Base-by-base conservation (phyloP, 2,329 filamentous ascomycete species). In the Aureobasidium sp. region DNA sequence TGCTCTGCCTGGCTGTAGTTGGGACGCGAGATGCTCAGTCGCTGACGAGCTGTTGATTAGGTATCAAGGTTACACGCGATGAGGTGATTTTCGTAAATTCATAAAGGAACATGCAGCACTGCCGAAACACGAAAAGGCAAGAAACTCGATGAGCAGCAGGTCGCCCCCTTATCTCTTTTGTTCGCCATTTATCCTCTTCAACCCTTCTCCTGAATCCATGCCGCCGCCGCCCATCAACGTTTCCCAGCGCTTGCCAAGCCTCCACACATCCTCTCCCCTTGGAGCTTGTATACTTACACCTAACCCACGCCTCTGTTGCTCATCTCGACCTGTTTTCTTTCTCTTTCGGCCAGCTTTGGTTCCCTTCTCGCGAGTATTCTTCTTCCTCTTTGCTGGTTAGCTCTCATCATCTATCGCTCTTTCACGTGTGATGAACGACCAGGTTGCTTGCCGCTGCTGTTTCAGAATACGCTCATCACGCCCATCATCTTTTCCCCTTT, bases 1-100 rank as follows among this genome's bases (percentile, higher is more conserved):
- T 57, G 53, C 53, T 57, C 38, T 57, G 19, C 53, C 53, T 45
- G 23, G 7, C 31, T 17, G 38, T 40, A 54, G 50, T 54, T 40
- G 37, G 27, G 8, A 27, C n/a, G 17, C 3, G 15, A 27, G 10
- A 27, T 35, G 49, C 49, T 50, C 47, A 50, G 47, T 50, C 47
- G 47, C 47, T 25, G 47, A 50, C 47, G 31, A 50, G 47, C 47
- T 50, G 31, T n/a, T 13, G 17, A 38, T 19, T 25, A 38, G 23
- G 9, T 29, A 33, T 17, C 5, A 37, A 37, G 23, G 23, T 38
- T 38, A 23, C 19, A 53, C 17, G 33, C 35, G 35, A 53, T 13
- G 23, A 11, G 35, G 27, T 8, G 23, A 9, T 15, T 53, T 53
- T 53, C 35, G 35, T 40, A 40, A 53, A 27, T n/a, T 40, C 49